Evolutionary conservation across 1,284 basidiomycete genomes (phyloP), one percentile per base, ranked within the genome.

Genomic region (Phylloporus sp.): DNA sequence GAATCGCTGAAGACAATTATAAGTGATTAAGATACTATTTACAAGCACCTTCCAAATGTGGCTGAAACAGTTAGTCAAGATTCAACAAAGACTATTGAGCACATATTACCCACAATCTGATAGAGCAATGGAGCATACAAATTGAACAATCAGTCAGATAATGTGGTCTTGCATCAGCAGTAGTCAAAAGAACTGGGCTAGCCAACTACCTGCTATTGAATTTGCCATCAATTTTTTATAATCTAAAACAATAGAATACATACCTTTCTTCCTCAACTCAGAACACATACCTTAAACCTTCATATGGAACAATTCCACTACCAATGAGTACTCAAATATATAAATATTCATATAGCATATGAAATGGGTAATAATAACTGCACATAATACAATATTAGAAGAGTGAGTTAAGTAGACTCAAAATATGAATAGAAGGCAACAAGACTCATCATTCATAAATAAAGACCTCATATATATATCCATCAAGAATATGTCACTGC

Each of bases 211-310:
- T 0, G 32, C 37, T 0, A 56, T 64, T 0, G 68, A 74, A 54
- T 54, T 76, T 4, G 57, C 74, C 0, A 74, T 71, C 44, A 67
- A 67, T 46, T 58, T 44, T 0, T 39, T 56, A 0, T 1, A 40
- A 6, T 64, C 32, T 0, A 34, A 62, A 2, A 22, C 44, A 0
- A 83, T 77, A 0, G 74, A 76, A 0, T 79, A 72, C 52, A 61
- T 76, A 18, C 78, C 72, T 1, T 80, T 81, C 66, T 74, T 76
- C 50, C 62, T 80, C 3, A 79, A 79, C 44, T 68, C 72, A 4
- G 79, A 80, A 0, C 61, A 72, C 1, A 12, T 28, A 13, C 79
- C 80, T 0, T 1, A 63, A 64, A n/a, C 56, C 68, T 0, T 81
- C 26, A 68, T 76, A 1, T 76, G 75, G 73, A 66, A 15, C 15